These are phyloP conservation scores for Paramecium sonneborni DNA, from an alignment of 73 alveolate genomes.

Conservation along the genomic window DNA sequence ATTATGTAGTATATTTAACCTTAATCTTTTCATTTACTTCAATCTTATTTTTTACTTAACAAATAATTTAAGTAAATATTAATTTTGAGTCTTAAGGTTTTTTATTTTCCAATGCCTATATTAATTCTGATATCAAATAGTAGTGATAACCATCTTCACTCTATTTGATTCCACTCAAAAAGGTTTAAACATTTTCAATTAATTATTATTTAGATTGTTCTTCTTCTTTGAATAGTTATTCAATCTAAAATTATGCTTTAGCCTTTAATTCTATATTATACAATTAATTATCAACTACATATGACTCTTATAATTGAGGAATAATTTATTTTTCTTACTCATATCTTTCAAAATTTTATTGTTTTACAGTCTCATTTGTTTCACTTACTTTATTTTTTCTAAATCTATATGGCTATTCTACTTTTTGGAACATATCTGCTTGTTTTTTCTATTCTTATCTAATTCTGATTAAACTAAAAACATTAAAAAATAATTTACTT, in stretches of 20 bases:
- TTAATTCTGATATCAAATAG: not conserved
- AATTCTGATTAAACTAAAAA: not conserved
- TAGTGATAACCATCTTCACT: not conserved
- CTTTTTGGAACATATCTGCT: not conserved
- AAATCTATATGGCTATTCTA: not conserved
- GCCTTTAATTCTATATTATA: not conserved
- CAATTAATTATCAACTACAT: not conserved
- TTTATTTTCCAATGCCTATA: not conserved
- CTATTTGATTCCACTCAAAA: not conserved
- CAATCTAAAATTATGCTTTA: not conserved
- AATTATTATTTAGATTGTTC: not conserved
- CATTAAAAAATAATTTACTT: not conserved
- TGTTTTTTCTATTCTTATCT: not conserved
- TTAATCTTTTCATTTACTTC: not conserved
- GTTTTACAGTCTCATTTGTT: not conserved
- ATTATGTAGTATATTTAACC: conserved; percentile 24
- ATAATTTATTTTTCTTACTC: not conserved
- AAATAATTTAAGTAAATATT: not conserved
- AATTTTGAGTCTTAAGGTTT: not conserved
- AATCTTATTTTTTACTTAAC: not conserved
- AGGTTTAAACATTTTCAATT: not conserved
- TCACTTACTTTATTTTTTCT: not conserved
- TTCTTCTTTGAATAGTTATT: not conserved
- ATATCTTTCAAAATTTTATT: not conserved
- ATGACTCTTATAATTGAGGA: not conserved